These are phyloP conservation scores for Fraxinus sp. DNA, from an alignment of 305 asterid species.

Conservation along the genomic window DNA sequence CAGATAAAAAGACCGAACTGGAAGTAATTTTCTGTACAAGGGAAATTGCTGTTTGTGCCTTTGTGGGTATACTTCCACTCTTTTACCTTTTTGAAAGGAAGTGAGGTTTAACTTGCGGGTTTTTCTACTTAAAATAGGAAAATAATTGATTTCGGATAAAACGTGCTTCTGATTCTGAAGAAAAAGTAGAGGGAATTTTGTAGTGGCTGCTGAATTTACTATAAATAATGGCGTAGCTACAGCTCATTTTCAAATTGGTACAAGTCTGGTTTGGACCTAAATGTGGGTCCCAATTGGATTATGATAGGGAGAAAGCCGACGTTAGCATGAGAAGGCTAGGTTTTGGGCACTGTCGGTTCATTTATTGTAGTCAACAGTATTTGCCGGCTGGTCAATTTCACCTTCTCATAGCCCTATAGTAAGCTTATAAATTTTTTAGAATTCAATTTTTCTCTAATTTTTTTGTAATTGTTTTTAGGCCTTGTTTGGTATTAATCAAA, in stretches of 20 bases:
- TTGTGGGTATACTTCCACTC: neutral
- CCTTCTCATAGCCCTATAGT: neutral
- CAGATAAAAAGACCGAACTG: too few species aligned
- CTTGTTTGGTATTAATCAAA: too few species aligned
- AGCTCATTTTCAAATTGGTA: neutral
- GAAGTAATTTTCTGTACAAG: too few species aligned
- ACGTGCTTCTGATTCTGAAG: constrained; percentile 12
- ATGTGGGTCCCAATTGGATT: neutral
- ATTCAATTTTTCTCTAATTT: too few species aligned
- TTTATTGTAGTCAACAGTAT: constrained; percentile 23
- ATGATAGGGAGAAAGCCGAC: neutral
- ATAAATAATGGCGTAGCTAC: neutral
- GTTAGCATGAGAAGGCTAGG: constrained; percentile 21
- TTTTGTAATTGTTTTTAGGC: too few species aligned
- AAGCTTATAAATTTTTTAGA: too few species aligned
- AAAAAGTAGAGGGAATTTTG: neutral
- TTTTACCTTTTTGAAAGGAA: neutral
- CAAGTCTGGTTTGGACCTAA: neutral
- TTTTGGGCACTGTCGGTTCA: constrained; percentile 25
- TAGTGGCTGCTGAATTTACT: neutral
- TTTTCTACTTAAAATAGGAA: constrained; percentile 4
- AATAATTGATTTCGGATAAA: neutral
- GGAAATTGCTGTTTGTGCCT: too few species aligned
- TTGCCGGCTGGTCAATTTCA: neutral
- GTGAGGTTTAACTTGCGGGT: constrained; percentile 16